These are phyloP conservation scores for Russula brevipes DNA, from an alignment of 768 basidiomycete species.

Conservation along the genomic window DNA sequence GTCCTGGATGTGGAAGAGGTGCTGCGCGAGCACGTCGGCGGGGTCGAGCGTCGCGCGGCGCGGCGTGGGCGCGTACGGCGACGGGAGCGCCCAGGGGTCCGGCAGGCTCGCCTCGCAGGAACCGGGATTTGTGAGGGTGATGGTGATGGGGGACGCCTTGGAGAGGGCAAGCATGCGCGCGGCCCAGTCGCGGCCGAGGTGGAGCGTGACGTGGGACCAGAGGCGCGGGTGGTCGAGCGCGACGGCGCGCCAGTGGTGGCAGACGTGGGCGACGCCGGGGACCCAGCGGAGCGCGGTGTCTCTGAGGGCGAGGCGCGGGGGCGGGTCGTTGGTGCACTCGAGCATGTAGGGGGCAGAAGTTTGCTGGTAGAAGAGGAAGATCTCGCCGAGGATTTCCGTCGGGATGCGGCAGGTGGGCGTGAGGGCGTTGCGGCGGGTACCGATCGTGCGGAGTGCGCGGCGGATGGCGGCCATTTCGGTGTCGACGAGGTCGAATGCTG, in stretches of 20 bases:
- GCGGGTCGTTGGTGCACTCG: background rate
- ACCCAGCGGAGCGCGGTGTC: constrained; percentile 11
- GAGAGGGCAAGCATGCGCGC: constrained; percentile 13
- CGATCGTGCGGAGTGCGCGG: constrained; percentile 8
- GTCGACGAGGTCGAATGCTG: constrained; percentile 8
- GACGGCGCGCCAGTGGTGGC: constrained; percentile 17
- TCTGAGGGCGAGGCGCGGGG: background rate
- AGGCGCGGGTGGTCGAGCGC: constrained; percentile 13
- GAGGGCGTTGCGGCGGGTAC: constrained; percentile 17
- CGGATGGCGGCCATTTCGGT: constrained; percentile 17
- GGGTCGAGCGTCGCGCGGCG: constrained; percentile 1
- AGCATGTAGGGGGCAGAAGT: background rate
- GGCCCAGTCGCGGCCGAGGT: constrained; percentile 11
- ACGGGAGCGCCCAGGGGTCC: background rate
- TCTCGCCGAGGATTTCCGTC: constrained; percentile 15
- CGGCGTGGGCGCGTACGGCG: background rate
- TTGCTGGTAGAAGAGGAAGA: constrained; percentile 18
- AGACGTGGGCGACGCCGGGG: constrained; percentile 15
- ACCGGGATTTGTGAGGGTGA: background rate
- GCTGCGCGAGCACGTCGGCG: constrained; percentile 6
- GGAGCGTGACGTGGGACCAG: constrained; percentile 8
- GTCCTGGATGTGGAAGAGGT: constrained; percentile 16
- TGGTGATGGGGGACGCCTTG: constrained; percentile 8
- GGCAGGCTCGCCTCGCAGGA: constrained; percentile 3
- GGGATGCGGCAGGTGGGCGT: constrained; percentile 18